Percentiles rank a stretch among this genome's conserved stretches.
These are phyloP conservation scores for Gynandropsis gynandra DNA, from an alignment of 345 rosid species.

Conservation along the genomic window DNA sequence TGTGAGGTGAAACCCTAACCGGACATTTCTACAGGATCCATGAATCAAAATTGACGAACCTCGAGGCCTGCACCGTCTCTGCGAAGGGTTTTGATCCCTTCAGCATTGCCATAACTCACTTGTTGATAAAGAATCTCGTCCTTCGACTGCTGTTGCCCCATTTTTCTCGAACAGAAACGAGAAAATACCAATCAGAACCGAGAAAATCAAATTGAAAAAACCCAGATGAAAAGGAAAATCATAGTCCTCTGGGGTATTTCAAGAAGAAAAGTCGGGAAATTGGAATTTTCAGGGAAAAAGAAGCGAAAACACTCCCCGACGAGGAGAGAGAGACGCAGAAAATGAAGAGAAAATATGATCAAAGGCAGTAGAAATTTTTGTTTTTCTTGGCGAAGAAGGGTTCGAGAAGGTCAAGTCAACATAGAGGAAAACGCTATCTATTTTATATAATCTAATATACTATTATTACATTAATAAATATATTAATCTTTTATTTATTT, in stretches of 20 bases:
- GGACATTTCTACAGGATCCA: background rate
- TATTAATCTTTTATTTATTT: no score
- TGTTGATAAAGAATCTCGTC: conserved; percentile 79
- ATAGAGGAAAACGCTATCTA: no score
- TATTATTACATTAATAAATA: no score
- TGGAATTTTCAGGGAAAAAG: no score
- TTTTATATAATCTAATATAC: no score
- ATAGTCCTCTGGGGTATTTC: background rate
- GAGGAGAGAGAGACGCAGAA: no score
- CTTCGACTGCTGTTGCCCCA: conserved; percentile 97
- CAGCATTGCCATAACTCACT: conserved; percentile 62
- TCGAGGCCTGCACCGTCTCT: conserved; percentile 86
- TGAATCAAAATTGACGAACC: conserved; percentile 31
- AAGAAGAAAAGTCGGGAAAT: background rate
- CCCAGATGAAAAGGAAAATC: background rate
- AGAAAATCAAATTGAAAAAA: background rate
- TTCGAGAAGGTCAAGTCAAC: no score
- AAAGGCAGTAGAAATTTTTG: no score
- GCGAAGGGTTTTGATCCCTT: conserved; percentile 71
- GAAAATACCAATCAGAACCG: background rate
- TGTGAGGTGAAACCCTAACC: conserved; percentile 8
- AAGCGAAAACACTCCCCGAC: no score
- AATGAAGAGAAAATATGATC: no score
- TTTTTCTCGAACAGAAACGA: conserved; percentile 16
- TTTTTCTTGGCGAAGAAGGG: no score